Evolutionary conservation across 108 stramenopile genomes (phyloP).

Genomic region (Craspedostauros australis): DNA sequence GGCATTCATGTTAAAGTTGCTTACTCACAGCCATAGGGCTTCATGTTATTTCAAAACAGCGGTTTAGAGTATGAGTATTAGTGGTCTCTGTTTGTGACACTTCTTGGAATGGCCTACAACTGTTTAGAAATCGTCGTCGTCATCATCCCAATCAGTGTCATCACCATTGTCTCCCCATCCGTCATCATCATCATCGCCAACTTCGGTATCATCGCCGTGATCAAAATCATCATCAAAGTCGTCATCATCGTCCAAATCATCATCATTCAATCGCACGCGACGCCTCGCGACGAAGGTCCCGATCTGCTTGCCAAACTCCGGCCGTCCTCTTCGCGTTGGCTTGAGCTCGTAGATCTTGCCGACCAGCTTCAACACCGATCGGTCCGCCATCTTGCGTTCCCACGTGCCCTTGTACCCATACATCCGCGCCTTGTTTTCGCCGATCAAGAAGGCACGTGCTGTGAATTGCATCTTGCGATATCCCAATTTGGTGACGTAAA

Average conservation of each 20-base stretch:
- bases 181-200: slow-evolving; percentile 21
- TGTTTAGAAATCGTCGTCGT: slow-evolving; percentile 8
- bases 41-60: too few relatives aligned
- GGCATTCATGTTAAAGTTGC: too few relatives aligned
- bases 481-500: slow-evolving; percentile 21
- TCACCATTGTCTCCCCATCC: slow-evolving; percentile 12
- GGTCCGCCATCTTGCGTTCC: slow-evolving; percentile 43
- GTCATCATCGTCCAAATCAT: slow-evolving; percentile 7
- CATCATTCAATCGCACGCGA: slow-evolving; percentile 12
- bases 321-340: slow-evolving; percentile 7
- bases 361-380: slow-evolving; percentile 33
- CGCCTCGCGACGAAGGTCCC: slow-evolving; percentile 50
- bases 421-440: slow-evolving; percentile 17
- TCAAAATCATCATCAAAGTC: slow-evolving; percentile 2
- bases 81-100: too few relatives aligned
- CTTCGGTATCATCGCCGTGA: slow-evolving; percentile 1
- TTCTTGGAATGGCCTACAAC: too few relatives aligned
- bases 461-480: slow-evolving; percentile 34
- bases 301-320: slow-evolving; percentile 13
- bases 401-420: slow-evolving; percentile 35
- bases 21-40: too few relatives aligned
- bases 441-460: slow-evolving; percentile 39
- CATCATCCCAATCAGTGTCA: slow-evolving; percentile 1
- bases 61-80: too few relatives aligned
- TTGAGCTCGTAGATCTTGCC: slow-evolving; percentile 41